A percentile compares a stretch with the other conserved stretches of the same genome.
Evolutionary conservation across 495 filamentous ascomycete genomes (phyloP).

Genomic region (Physcia stellaris): DNA sequence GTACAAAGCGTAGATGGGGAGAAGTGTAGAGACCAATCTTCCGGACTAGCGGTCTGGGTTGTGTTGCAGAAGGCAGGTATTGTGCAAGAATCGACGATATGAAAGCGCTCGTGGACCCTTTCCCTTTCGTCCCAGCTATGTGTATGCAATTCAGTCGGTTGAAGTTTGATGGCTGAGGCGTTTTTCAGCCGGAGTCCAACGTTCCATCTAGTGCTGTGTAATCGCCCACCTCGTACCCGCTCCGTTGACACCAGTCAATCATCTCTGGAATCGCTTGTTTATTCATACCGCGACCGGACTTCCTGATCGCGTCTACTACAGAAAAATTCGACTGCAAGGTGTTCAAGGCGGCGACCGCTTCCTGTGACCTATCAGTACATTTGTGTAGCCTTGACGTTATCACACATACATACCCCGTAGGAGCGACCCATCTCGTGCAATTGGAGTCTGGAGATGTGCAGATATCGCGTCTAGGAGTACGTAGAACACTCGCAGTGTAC

Average conservation of each 20-base stretch:
- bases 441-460: too few relatives aligned
- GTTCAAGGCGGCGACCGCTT: slow-evolving; percentile 79
- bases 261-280: slow-evolving; percentile 59
- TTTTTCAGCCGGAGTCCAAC: neutral
- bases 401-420: slow-evolving; percentile 7
- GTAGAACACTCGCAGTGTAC: too few relatives aligned
- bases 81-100: slow-evolving; percentile 45
- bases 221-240: slow-evolving; percentile 61
- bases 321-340: slow-evolving; percentile 77
- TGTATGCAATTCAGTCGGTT: slow-evolving; percentile 64
- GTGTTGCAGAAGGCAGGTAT: slow-evolving; percentile 30
- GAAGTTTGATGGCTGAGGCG: slow-evolving; percentile 53
- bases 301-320: slow-evolving; percentile 58
- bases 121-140: slow-evolving; percentile 87
- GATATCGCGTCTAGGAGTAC: too few relatives aligned
- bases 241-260: slow-evolving; percentile 56
- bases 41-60: slow-evolving; percentile 25
- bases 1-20: slow-evolving; percentile 74
- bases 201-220: neutral
- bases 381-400: neutral
- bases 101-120: slow-evolving; percentile 69
- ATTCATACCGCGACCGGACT: slow-evolving; percentile 54
- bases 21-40: slow-evolving; percentile 80
- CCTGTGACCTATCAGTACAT: too few relatives aligned
- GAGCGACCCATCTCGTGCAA: slow-evolving; percentile 13